Conservation (phyloP, 2,329 filamentous ascomycete species). For the Penicillium sp. region DNA sequence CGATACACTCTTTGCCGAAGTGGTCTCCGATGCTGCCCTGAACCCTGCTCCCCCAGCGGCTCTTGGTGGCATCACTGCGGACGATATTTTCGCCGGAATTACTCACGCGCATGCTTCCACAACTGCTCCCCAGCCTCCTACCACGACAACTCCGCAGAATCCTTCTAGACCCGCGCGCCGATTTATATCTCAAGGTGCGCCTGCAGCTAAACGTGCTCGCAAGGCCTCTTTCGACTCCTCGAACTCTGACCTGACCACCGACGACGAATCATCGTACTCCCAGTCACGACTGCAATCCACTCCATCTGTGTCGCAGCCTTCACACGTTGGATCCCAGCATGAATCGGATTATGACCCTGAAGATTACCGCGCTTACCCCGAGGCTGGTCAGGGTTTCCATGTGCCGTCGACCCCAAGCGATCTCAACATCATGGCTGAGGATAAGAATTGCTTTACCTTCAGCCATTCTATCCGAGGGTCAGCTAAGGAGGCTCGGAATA, state of each 20-base stretch:
- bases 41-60: background rate
- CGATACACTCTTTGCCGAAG: background rate
- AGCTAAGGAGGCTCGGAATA: background rate
- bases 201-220: background rate
- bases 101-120: background rate
- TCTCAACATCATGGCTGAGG: constrained; percentile 61
- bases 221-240: constrained; percentile 1
- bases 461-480: constrained; percentile 42
- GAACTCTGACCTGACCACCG: constrained; percentile 2
- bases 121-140: background rate
- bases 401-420: constrained; percentile 59
- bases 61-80: background rate
- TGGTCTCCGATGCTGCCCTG: background rate
- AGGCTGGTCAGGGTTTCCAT: constrained; percentile 60
- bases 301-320: constrained; percentile 28
- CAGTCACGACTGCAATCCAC: background rate
- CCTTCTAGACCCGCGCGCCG: background rate
- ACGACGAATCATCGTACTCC: constrained; percentile 2
- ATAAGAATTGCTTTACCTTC: constrained; percentile 55
- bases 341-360: constrained; percentile 50
- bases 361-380: constrained; percentile 62
- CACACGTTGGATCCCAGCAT: constrained; percentile 23
- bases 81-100: background rate
- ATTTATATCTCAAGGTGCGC: background rate
- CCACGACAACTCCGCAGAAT: background rate